phyloP scores from a whole-genome alignment of 371 early-diverging fungal species.

The Zopfochytrium polystomum region DNA sequence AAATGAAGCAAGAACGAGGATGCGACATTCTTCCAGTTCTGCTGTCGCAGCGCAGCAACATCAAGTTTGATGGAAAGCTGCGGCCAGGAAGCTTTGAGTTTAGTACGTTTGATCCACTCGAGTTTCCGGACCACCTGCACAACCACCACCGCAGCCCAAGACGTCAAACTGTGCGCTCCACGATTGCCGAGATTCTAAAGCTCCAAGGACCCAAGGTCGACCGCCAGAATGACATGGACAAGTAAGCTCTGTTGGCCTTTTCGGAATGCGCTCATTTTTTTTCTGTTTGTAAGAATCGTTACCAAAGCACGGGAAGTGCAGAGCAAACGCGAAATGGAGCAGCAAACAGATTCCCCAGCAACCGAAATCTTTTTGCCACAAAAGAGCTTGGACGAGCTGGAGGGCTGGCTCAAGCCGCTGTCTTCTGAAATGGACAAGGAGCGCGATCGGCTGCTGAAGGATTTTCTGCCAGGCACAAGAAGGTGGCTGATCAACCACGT shows the following conservation, averaged over 20 bases:
- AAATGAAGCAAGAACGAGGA: neutral
- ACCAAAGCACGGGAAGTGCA: neutral
- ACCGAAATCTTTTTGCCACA: no score
- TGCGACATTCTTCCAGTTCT: slow-evolving; percentile 2
- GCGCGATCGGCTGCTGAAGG: neutral
- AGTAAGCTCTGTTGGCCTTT: neutral
- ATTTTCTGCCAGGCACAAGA: slow-evolving; percentile 13
- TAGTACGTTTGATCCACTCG: no score
- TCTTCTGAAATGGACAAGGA: slow-evolving; percentile 8
- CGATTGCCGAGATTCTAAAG: neutral
- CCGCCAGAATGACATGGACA: neutral
- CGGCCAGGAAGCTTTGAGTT: no score
- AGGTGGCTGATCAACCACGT: slow-evolving; percentile 14
- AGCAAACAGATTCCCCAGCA: no score
- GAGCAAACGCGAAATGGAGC: neutral
- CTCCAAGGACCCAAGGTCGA: slow-evolving; percentile 6
- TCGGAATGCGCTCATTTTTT: neutral
- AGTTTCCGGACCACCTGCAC: slow-evolving; percentile 3
- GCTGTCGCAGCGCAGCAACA: no score
- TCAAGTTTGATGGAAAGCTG: no score
- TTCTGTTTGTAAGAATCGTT: neutral
- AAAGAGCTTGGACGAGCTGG: neutral
- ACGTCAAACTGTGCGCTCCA: neutral
- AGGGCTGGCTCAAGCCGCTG: slow-evolving; percentile 11
- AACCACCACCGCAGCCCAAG: slow-evolving; percentile 5